These are phyloP conservation scores for Alternaria hordeiaustralica DNA, from an alignment of 2,329 filamentous ascomycete genomes.

Conservation along the genomic window DNA sequence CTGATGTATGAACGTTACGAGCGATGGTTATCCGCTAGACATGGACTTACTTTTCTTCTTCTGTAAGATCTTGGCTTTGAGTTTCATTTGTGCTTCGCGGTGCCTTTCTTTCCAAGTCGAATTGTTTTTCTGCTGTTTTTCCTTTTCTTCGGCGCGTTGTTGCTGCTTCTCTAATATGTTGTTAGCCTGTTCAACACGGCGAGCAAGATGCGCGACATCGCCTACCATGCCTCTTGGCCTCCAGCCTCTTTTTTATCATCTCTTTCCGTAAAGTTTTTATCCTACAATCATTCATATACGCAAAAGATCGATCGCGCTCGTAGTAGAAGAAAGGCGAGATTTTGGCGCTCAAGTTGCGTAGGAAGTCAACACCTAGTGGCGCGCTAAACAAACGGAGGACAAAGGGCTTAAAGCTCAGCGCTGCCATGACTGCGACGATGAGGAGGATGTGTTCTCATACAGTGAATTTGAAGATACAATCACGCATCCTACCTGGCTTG, in stretches of 20 bases:
- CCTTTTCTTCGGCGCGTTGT: neutral
- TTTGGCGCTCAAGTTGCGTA: neutral
- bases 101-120: neutral
- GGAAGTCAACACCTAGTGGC: neutral
- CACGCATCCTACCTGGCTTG: neutral
- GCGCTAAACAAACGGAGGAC: neutral
- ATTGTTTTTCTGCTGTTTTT: neutral
- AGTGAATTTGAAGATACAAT: neutral
- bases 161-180: neutral
- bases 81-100: neutral
- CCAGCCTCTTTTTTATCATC: neutral
- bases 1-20: neutral
- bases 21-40: neutral
- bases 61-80: neutral
- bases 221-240: neutral
- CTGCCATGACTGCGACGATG: neutral
- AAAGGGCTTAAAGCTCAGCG: neutral
- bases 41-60: neutral
- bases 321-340: neutral
- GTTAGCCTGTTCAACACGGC: neutral
- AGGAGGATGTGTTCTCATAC: neutral
- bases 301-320: neutral
- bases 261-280: rapidly evolving
- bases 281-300: neutral
- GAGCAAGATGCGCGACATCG: neutral